Conservation (phyloP, 2,329 filamentous ascomycete genomes). For the Trichoderma lentiforme region DNA sequence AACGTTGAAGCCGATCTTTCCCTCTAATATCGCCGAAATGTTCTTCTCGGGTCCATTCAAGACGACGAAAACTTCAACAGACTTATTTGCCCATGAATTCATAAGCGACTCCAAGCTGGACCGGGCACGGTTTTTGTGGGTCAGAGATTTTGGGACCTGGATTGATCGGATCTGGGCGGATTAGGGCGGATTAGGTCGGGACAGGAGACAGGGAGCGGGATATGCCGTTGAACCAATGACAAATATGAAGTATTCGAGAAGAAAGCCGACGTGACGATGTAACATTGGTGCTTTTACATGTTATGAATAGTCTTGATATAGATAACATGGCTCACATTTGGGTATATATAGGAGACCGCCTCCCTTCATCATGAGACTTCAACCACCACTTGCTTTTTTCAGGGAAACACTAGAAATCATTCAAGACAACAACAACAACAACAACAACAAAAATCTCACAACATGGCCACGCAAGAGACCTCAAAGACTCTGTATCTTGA, state of each 20-base stretch:
- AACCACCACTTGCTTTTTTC: background rate
- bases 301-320: background rate
- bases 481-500: constrained; percentile 29
- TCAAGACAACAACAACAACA: background rate
- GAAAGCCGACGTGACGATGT: background rate
- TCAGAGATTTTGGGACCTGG: background rate
- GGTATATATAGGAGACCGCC: background rate
- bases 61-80: background rate
- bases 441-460: background rate
- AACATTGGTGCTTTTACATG: background rate
- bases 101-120: background rate
- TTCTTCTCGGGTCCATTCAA: background rate
- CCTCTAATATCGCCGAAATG: background rate
- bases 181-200: background rate
- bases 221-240: background rate
- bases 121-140: background rate
- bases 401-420: background rate
- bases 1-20: background rate
- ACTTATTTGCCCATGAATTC: background rate
- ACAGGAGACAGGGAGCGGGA: background rate
- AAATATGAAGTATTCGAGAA: background rate
- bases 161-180: background rate
- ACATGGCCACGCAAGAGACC: constrained; percentile 32
- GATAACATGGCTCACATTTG: background rate
- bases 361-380: background rate